Percentiles rank a stretch among this genome's conserved stretches.
Conservation (phyloP, 2,329 filamentous ascomycete genomes). For the Aspergillus persii region DNA sequence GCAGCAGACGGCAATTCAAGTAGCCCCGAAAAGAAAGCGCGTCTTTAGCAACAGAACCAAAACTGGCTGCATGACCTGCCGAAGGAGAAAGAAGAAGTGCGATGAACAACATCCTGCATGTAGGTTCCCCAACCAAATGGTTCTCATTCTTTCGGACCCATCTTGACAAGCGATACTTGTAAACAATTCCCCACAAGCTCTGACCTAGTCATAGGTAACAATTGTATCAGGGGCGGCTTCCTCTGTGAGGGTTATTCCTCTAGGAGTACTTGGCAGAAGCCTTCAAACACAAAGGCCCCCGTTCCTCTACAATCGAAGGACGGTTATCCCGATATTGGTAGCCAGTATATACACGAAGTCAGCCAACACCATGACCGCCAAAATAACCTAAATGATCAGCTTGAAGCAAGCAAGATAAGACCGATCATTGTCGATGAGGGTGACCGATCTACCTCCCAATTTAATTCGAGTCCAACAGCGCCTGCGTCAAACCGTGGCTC, state of each 20-base stretch:
- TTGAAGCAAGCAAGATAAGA: conserved; percentile 47
- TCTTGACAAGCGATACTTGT: conserved; percentile 2
- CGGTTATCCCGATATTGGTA: conserved; percentile 43
- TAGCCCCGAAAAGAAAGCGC: conserved; percentile 47
- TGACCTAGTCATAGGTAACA: conserved; percentile 61
- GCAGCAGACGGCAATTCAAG: conserved; percentile 35
- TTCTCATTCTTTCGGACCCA: conserved; percentile 1
- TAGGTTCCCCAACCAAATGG: conserved; percentile 47
- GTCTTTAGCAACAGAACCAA: conserved; percentile 92
- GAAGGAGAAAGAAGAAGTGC: conserved; percentile 94
- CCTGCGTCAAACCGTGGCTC: conserved; percentile 32
- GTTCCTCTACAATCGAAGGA: conserved; percentile 84
- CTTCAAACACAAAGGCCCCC: conserved; percentile 64
- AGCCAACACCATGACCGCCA: conserved; percentile 41
- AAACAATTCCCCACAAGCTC: conserved; percentile 1
- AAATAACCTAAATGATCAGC: conserved; percentile 31
- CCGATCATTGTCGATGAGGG: conserved; percentile 48
- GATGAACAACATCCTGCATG: conserved; percentile 92
- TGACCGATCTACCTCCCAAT: conserved; percentile 37
- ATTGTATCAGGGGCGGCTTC: conserved; percentile 88
- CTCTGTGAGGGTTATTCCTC: conserved; percentile 87
- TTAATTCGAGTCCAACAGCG: conserved; percentile 41
- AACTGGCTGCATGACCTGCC: conserved; percentile 90
- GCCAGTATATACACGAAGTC: conserved; percentile 39
- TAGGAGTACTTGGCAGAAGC: conserved; percentile 74